Evolutionary conservation across 192 early-diverging fungal species (phyloP), one percentile per base, ranked within the genome.

Genomic region (Gigaspora rosea): DNA sequence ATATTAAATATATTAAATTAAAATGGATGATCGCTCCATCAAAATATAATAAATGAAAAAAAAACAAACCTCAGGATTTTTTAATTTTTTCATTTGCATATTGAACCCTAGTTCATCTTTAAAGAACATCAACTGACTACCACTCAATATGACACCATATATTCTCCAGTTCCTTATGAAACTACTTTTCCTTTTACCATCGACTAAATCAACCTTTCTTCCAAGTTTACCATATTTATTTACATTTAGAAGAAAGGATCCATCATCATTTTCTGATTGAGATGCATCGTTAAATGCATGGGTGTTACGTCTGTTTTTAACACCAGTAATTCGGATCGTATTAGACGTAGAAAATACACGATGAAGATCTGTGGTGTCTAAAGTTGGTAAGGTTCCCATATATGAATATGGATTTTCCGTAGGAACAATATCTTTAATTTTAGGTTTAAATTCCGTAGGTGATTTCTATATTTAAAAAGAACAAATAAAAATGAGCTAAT

Each of bases 121-220:
- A 80, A 94, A 92, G 49, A 94, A 87, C 61, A 93, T 87, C 54
- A 94, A 81, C 22, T 92, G 90, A 62, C 90, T 93, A 35, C 93
- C 93, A 78, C 90, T 91, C 36, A 94, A 81, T n/a, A 93, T 90
- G 63, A 93, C 85, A 75, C 92, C 91, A 16, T 90, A 85, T 13
- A 88, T 85, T 82, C 90, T 88, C 93, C 93, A 94, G 35, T 88
- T 85, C 15, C 93, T 86, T 73, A 89, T 85, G 35, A 81, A 72
- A 20, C 78, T 47, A 16, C 81, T 87, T 41, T 83, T 88, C 74
- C 90, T 91, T 18, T 88, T 89, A 50, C 90, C 90, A 22, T 92
- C 83, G 47, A 86, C 79, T 32, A 88, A 75, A 75, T 94, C 93
- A 79, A 91, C 87, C 82, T 94, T 94, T 62, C 93, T 89, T 54